Evolutionary conservation across 1,284 basidiomycete species (phyloP).

Genomic region (Porodaedalea pini): DNA sequence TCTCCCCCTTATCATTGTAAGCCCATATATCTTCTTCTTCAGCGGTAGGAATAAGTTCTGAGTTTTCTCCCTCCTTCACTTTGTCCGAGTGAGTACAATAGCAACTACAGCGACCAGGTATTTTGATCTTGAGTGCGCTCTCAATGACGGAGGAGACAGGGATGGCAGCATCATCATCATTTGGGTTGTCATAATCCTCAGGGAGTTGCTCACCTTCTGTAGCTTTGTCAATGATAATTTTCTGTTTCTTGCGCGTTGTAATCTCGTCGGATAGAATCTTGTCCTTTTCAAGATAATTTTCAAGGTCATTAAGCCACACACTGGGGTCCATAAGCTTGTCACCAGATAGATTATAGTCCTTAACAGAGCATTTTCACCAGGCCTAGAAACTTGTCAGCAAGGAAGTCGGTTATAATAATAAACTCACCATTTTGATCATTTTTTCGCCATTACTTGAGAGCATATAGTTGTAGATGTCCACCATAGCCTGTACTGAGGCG

Average conservation of each 20-base stretch:
- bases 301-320: not conserved
- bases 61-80: not conserved
- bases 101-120: not conserved
- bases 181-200: not conserved
- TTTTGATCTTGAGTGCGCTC: not conserved
- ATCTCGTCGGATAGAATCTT: not conserved
- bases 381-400: not conserved
- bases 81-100: not conserved
- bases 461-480: slow-evolving; percentile 17
- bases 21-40: too few species aligned
- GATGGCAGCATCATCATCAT: not conserved
- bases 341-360: not conserved
- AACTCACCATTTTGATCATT: not conserved
- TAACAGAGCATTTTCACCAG: not conserved
- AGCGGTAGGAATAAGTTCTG: too few species aligned
- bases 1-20: too few species aligned
- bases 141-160: not conserved
- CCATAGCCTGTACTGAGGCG: slow-evolving; percentile 23
- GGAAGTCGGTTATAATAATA: not conserved
- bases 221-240: not conserved
- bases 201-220: not conserved
- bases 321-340: not conserved
- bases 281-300: not conserved
- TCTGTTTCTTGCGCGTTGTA: not conserved
- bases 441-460: not conserved